These are phyloP conservation scores for Trametes punicea DNA, from an alignment of 768 basidiomycete species.

Conservation along the genomic window DNA sequence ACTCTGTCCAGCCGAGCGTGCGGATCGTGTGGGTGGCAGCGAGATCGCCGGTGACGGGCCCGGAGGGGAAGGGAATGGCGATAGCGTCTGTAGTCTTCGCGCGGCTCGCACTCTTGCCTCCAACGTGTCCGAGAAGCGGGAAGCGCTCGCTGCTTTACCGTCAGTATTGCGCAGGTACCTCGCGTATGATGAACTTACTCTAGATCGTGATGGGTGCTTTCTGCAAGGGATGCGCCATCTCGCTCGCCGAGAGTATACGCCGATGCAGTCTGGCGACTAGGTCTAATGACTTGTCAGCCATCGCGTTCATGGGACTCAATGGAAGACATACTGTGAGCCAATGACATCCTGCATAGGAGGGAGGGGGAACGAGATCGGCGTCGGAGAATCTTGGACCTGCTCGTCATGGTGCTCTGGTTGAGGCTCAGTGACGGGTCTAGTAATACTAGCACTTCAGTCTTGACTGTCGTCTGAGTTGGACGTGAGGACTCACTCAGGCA, in stretches of 20 bases:
- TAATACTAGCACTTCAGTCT: background rate
- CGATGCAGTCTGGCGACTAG: slow-evolving; percentile 16
- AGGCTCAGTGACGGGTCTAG: background rate
- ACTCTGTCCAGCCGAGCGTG: slow-evolving; percentile 71
- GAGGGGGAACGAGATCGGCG: slow-evolving; percentile 39
- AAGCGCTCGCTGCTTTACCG: slow-evolving; percentile 43
- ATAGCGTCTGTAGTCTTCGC: slow-evolving; percentile 17
- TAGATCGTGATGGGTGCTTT: slow-evolving; percentile 10
- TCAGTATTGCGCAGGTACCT: background rate
- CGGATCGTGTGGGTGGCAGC: slow-evolving; percentile 28
- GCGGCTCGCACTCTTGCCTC: slow-evolving; percentile 22
- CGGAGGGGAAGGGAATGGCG: slow-evolving; percentile 21
- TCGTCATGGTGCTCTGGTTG: slow-evolving; percentile 1
- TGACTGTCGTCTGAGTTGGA: background rate
- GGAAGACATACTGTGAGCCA: slow-evolving; percentile 28
- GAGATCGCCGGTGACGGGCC: slow-evolving; percentile 21
- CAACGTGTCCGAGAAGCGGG: slow-evolving; percentile 46
- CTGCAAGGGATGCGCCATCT: slow-evolving; percentile 5
- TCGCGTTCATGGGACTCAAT: background rate
- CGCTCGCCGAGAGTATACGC: slow-evolving; percentile 22
- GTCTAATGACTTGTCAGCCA: slow-evolving; percentile 11
- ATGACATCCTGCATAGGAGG: slow-evolving; percentile 42
- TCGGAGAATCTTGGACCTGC: slow-evolving; percentile 18
- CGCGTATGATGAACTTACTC: slow-evolving; percentile 15
- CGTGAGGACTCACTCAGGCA: slow-evolving; percentile 35